A percentile compares a stretch with the other conserved stretches of the same genome.
Evolutionary conservation across 1,284 basidiomycete genomes (phyloP).

Genomic region (Ganoderma resinaceum): DNA sequence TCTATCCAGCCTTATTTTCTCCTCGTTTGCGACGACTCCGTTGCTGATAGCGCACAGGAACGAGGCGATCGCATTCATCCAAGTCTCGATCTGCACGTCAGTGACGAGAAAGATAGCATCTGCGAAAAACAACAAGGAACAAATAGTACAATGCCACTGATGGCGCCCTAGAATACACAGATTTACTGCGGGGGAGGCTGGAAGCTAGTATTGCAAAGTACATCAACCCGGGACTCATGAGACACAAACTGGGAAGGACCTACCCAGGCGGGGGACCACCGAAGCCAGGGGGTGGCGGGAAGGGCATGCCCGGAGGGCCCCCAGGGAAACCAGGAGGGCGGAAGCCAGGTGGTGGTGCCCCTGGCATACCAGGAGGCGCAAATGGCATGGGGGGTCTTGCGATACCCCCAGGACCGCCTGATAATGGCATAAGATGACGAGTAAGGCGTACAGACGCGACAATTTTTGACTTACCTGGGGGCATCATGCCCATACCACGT

Average conservation of each 20-base stretch:
- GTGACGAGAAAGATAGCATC: constrained; percentile 28
- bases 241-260: constrained; percentile 32
- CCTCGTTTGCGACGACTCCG: not conserved
- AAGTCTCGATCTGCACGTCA: constrained; percentile 18
- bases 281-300: constrained; percentile 78
- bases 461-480: constrained; percentile 70
- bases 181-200: constrained; percentile 56
- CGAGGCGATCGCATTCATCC: not conserved
- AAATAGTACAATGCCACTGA: constrained; percentile 36
- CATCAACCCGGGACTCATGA: not conserved
- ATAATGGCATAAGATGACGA: constrained; percentile 4
- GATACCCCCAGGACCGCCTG: constrained; percentile 74
- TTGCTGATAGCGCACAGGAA: not conserved
- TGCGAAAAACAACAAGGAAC: constrained; percentile 33
- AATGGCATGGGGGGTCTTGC: constrained; percentile 88
- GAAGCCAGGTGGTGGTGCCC: constrained; percentile 78
- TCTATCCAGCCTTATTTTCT: not conserved
- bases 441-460: not conserved
- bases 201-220: constrained; percentile 48
- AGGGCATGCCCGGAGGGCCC: constrained; percentile 54
- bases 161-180: constrained; percentile 22
- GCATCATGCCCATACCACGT: constrained; percentile 96
- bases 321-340: constrained; percentile 80
- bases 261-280: constrained; percentile 87
- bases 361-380: constrained; percentile 81